phyloP scores from a whole-genome alignment of 1,139 yeast genomes.

The Kodamaea alishanica region DNA sequence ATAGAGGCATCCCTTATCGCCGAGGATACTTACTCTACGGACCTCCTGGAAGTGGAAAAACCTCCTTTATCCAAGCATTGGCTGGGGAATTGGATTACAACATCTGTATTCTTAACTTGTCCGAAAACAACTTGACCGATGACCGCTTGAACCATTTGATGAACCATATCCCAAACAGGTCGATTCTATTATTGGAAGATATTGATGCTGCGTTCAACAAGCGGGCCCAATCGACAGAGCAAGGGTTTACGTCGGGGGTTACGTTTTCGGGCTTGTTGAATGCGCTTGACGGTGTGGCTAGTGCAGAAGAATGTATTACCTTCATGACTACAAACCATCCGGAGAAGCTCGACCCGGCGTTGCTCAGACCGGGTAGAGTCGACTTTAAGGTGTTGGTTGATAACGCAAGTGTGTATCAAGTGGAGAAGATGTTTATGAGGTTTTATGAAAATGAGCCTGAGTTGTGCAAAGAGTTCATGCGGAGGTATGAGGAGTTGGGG shows the following conservation, averaged over 20 bases:
- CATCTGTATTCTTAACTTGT: conserved; percentile 84
- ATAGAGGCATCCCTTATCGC: conserved; percentile 94
- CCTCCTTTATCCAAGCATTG: conserved; percentile 90
- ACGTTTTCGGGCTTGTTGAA: conserved; percentile 92
- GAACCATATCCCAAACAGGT: conserved; percentile 93
- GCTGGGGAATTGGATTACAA: conserved; percentile 97
- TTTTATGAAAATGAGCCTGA: conserved; percentile 69
- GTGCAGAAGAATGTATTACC: conserved; percentile 93
- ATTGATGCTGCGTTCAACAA: conserved; percentile 93
- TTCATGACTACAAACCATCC: conserved; percentile 99
- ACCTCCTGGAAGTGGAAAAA: conserved; percentile 98
- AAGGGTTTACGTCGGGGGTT: conserved; percentile 76
- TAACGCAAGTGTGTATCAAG: conserved; percentile 81
- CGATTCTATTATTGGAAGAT: conserved; percentile 82
- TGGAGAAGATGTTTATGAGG: conserved; percentile 76
- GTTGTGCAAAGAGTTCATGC: conserved; percentile 62
- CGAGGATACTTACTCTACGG: conserved; percentile 93
- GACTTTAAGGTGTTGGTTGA: conserved; percentile 80
- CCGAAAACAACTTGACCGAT: conserved; percentile 89
- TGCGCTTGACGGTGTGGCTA: conserved; percentile 97
- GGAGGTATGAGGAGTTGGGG: conserved; percentile 45
- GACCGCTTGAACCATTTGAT: conserved; percentile 90
- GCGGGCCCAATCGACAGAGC: conserved; percentile 73
- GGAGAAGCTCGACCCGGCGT: conserved; percentile 81
- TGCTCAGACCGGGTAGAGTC: conserved; percentile 89